Percentiles rank a stretch among this genome's conserved stretches.
phyloP scores from a whole-genome alignment of 352 stramenopile genomes.

The Thraustotheca clavata region DNA sequence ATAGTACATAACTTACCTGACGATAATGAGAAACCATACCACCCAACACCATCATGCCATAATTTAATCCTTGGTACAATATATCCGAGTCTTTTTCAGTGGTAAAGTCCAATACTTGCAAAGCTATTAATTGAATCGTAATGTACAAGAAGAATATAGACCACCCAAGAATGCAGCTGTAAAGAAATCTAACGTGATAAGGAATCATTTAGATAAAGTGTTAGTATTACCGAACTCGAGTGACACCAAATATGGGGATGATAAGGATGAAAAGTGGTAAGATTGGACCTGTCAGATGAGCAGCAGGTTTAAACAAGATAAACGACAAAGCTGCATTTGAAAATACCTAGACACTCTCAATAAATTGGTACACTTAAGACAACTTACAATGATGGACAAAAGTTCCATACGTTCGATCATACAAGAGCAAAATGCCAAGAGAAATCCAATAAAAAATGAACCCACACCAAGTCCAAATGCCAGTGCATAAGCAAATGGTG shows the following conservation, averaged over 20 bases:
- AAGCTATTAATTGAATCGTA: slow-evolving; percentile 1
- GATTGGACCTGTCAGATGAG: slow-evolving; percentile 1
- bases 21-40: slow-evolving; percentile 24
- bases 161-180: slow-evolving; percentile 10
- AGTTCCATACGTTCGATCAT: slow-evolving; percentile 24
- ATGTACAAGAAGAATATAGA: slow-evolving; percentile 19
- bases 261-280: slow-evolving; percentile 20
- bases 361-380: background rate
- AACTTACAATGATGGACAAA: slow-evolving; percentile 21
- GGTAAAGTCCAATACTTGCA: background rate
- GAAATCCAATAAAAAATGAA: slow-evolving; percentile 19
- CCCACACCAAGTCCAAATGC: slow-evolving; percentile 23
- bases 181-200: slow-evolving; percentile 8
- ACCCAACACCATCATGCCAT: slow-evolving; percentile 9
- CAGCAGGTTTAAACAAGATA: slow-evolving; percentile 19
- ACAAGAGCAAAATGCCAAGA: slow-evolving; percentile 23
- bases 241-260: slow-evolving; percentile 22
- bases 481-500: background rate
- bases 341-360: slow-evolving; percentile 3
- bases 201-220: background rate
- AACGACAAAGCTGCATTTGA: background rate
- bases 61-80: slow-evolving; percentile 22
- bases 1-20: background rate
- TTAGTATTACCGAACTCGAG: slow-evolving; percentile 25
- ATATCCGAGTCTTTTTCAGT: background rate